Evolutionary conservation across 805 yeast species (phyloP), one percentile per base, ranked within the genome.

Genomic region (Lipomyces yamadae): DNA sequence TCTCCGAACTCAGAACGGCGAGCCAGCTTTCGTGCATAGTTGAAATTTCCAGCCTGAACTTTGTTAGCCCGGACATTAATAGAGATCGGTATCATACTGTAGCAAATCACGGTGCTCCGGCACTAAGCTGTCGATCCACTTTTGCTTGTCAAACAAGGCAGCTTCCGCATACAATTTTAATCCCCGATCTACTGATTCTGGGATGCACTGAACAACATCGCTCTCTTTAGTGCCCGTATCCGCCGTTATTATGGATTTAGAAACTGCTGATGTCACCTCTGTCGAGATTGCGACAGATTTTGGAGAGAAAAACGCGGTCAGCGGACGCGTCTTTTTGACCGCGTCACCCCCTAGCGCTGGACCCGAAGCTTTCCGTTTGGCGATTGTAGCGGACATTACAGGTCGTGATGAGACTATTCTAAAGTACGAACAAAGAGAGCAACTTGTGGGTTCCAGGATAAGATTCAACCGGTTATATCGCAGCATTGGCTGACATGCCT

Each of bases 11-110:
- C 24, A 95, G 80, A 1, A 84, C 81, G 2, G 83, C 82, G 30
- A 95, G 84, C 99, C 99, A 95, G 0, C 91, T 81, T 10, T 84
- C 83, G 68, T 91, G 92, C 68, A 95, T 78, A 0, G 91, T 85
- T 0, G 81, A 76, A 52, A 92, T 84, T 76, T 95, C 99, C 8
- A 89, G 72, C 33, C 74, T 69, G 39, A 79, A 3, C 72, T 5
- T 80, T 8, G 24, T 15, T 30, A 33, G n/a, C n/a, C 13, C 2
- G 29, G 18, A 11, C 30, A 30, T 4, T 8, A 42, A 42, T 15
- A 42, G 18, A 18, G 11, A 78, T 18, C 48, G 15, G 56, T 15
- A 13, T 61, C 73, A 37, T 69, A 79, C 24, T 81, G 76, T 1
- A 92, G 81, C 3, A 92, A 79, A 2, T 77, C 78, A 57, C 74